Evolutionary conservation across 169 alveolate genomes (phyloP).

Genomic region (Cryptosporidium ubiquitum): DNA sequence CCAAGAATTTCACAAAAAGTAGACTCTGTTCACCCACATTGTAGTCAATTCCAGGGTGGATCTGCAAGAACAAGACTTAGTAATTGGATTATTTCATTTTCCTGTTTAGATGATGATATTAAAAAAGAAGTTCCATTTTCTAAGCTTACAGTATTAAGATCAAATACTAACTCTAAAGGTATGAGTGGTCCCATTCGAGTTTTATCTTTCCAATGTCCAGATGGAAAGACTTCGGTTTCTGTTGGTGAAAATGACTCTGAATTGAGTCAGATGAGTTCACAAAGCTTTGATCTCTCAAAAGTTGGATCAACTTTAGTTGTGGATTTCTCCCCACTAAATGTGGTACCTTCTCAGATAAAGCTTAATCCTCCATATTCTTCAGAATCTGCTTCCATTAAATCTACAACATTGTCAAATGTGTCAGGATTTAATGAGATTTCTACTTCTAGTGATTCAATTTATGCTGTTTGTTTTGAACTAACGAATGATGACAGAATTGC

Average conservation of each 20-base stretch:
- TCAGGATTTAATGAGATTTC: conserved; percentile 60
- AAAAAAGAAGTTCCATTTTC: conserved; percentile 59
- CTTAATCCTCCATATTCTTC: conserved; percentile 58
- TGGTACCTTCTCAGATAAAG: conserved; percentile 41
- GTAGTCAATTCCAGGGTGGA: conserved; percentile 69
- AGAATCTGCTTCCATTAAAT: background rate
- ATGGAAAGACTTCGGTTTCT: conserved; percentile 54
- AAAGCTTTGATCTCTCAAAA: conserved; percentile 48
- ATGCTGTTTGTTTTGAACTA: conserved; percentile 66
- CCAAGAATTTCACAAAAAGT: conserved; percentile 65
- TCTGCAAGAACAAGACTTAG: conserved; percentile 69
- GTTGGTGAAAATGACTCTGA: conserved; percentile 66
- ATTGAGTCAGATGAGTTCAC: background rate
- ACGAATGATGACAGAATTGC: conserved; percentile 71
- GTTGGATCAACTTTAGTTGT: conserved; percentile 37
- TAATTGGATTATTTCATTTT: conserved; percentile 64
- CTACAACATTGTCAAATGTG: conserved; percentile 23
- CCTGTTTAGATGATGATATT: conserved; percentile 57
- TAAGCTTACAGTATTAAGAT: conserved; percentile 22
- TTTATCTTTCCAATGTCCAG: conserved; percentile 50
- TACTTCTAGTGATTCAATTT: conserved; percentile 44
- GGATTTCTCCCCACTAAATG: conserved; percentile 49
- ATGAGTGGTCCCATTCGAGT: conserved; percentile 5
- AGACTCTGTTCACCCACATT: conserved; percentile 38
- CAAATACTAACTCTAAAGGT: background rate